Base-by-base conservation (phyloP, 208 protist species). In the Leishmania gerbilli region DNA sequence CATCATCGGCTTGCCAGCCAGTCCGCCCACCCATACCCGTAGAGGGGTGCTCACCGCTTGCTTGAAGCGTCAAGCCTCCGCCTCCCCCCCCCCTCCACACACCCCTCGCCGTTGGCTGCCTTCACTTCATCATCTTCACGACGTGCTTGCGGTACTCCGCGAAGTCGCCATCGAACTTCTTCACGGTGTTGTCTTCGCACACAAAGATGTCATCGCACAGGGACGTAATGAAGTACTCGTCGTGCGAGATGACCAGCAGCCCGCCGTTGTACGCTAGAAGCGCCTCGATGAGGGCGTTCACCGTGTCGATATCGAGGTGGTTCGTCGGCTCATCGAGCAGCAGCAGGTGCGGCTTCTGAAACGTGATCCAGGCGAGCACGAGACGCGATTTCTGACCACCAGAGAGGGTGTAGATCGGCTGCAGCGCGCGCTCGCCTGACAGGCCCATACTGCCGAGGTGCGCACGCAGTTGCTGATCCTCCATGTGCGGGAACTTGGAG, bases 251-350 rank as follows among this genome's bases (percentile, higher is more conserved):
- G 17, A 99, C 89, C 1, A 99, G 82, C 84, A 98, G 84, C 58
- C 96, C 95, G 55, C 97, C 97, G 80, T 96, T 97, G 86, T 92
- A 99, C 27, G 89, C 87, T 55, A 97, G 87, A 76, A 99, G 85
- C 4, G 97, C 96, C 81, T 97, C 90, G 74, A 98, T 96, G n/a
- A 99, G 85, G 2, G 96, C 96, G 77, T 99, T 96, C 42, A 99
- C 94, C 27, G 97, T 97, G 84, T 99, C 97, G 85, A 99, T 98
- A 77, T 99, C 97, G 34, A 99, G 81, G 83, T 99, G 98, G 87
- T 99, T 99, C 2, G 97, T 99, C 34, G 97, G 97, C 93, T 99
- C 98, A 91, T 99, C 98, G 42, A 99, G 90, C 37, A 99, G 72
- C 55, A 99, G 89, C 64, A 99, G 82, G 84, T 99, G 95, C 27